phyloP scores from a whole-genome alignment of 129 eudicot species.

The Artemisia annua region DNA sequence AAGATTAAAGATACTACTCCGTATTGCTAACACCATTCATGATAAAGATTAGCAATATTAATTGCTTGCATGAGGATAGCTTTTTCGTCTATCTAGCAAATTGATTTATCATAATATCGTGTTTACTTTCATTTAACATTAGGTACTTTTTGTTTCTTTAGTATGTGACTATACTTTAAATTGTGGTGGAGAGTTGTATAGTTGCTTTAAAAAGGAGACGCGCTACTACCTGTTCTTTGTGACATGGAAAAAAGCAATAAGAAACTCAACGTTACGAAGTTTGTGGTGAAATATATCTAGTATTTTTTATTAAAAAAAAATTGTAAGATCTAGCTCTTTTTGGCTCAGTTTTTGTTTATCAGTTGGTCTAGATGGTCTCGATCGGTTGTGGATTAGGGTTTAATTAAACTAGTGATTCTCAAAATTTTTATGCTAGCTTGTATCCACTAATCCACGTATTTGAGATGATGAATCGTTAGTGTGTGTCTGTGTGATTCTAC shows the following conservation, averaged over 20 bases:
- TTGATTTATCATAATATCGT: conserved; percentile 15
- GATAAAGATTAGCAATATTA: conserved; percentile 9
- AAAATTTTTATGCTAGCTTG: too few relatives aligned
- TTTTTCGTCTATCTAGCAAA: conserved; percentile 6
- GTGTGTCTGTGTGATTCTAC: too few relatives aligned
- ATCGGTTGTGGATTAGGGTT: too few relatives aligned
- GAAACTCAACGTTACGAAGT: not conserved
- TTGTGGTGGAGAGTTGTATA: conserved; percentile 6
- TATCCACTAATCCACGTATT: too few relatives aligned
- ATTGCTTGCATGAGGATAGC: conserved; percentile 14
- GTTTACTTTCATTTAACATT: conserved; percentile 1
- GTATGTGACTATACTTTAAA: not conserved
- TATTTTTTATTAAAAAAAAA: too few relatives aligned
- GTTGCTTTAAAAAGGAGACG: conserved; percentile 2
- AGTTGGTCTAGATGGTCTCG: too few relatives aligned
- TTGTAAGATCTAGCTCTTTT: too few relatives aligned
- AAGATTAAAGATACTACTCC: too few relatives aligned
- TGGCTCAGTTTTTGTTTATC: not conserved
- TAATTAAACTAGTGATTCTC: too few relatives aligned
- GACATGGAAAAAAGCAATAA: not conserved
- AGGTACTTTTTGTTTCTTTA: not conserved
- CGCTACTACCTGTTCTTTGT: not conserved
- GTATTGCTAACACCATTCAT: not conserved
- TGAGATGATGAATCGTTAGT: too few relatives aligned
- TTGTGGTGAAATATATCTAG: too few relatives aligned